Conservation (phyloP, 768 basidiomycete species). For the Russula compacta region DNA sequence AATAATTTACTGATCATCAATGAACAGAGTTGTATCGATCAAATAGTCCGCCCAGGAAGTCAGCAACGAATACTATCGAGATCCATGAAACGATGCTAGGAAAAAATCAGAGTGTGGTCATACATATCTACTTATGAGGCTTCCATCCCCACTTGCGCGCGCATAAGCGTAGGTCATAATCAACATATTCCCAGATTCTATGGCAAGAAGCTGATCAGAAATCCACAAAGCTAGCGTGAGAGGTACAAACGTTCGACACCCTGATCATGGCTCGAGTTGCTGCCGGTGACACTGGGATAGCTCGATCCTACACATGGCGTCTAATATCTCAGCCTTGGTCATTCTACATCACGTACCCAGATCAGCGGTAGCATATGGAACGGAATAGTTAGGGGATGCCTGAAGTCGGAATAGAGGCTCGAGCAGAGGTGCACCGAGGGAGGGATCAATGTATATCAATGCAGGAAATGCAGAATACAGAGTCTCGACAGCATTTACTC, state of each 20-base stretch:
- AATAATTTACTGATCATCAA: conserved; percentile 40
- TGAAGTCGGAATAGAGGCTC: conserved; percentile 19
- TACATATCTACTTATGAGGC: conserved; percentile 21
- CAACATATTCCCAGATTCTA: conserved; percentile 29
- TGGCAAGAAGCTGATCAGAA: not conserved
- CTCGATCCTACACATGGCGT: not conserved
- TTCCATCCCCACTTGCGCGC: conserved; percentile 22
- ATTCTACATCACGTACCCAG: conserved; percentile 15
- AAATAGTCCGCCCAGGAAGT: conserved; percentile 28
- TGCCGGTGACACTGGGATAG: conserved; percentile 5
- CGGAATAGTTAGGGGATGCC: not conserved
- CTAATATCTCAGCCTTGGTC: not conserved
- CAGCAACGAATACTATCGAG: conserved; percentile 24
- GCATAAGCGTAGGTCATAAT: conserved; percentile 28
- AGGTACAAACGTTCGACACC: conserved; percentile 10
- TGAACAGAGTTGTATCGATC: conserved; percentile 36
- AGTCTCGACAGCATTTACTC: conserved; percentile 45
- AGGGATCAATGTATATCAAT: no score
- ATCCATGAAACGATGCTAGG: not conserved
- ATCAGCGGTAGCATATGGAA: not conserved
- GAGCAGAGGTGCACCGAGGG: conserved; percentile 28
- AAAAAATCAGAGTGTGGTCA: not conserved
- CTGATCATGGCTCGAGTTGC: not conserved
- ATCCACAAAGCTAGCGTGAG: not conserved
- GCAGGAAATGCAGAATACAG: conserved; percentile 43